Evolutionary conservation across 2,329 filamentous ascomycete species (phyloP), one percentile per base, ranked within the genome.

Genomic region (Arthrobotrys iridis): DNA sequence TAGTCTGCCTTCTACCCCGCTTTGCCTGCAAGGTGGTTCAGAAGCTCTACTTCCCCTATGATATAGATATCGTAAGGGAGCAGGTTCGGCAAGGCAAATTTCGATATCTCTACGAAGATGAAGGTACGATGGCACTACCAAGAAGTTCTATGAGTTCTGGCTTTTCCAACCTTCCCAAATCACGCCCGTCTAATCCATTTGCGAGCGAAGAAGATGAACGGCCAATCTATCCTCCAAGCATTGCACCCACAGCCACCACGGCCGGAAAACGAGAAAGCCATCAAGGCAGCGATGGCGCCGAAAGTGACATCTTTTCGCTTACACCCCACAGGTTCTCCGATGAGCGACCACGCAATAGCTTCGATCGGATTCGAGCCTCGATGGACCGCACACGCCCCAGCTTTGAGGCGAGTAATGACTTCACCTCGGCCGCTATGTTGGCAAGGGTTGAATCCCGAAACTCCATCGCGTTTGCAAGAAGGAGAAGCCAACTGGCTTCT

Each of bases 21-120:
- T 97, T 98, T 82, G 87, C 88, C 52, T 86, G 91, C 84, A 99
- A 99, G 84, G 86, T 90, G 30, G 83, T 95, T 57, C 95, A 98
- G 82, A 99, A 99, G 83, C 91, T 97, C 64, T 98, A 93, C 83
- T 92, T 91, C 82, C 95, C 95, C 2, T 90, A 91, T 78, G 95
- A 99, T 80, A 90, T 97, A 71, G 95, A 99, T 81, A 96, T 99
- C 77, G 89, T 99, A 80, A 92, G 95, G 52, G 95, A 99, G 82
- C 93, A 98, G 84, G 89, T 96, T 76, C 88, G 88, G 26, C 86
- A 89, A 83, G 95, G 95, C 78, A 89, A 90, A 80, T 98, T 96
- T 81, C 88, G 91, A 78, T 88, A 93, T 79, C 85, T 94, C 57
- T 87, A 89, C 66, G 82, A 88, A 41, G 84, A 84, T 59, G 85